Conservation (phyloP, 371 early-diverging fungal species). For the Apophysomyces trapeziformis region DNA sequence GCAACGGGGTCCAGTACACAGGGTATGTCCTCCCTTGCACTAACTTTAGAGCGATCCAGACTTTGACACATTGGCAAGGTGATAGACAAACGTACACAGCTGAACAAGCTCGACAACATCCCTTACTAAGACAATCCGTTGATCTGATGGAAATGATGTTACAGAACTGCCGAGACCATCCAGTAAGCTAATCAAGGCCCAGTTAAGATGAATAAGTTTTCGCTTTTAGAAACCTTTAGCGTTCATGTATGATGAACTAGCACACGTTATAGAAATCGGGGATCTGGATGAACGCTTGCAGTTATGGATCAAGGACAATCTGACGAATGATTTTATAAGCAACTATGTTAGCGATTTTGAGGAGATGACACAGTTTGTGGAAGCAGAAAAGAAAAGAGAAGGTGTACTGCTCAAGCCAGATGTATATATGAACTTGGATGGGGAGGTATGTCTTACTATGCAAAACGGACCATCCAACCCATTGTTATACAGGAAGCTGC, state of each 20-base stretch:
- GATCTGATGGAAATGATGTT: slow-evolving; percentile 51
- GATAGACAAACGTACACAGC: slow-evolving; percentile 12
- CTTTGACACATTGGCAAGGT: not conserved
- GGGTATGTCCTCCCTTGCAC: not conserved
- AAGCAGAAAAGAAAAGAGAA: not conserved
- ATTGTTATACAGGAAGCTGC: slow-evolving; percentile 18
- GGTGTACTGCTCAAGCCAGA: slow-evolving; percentile 27
- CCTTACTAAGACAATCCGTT: slow-evolving; percentile 48
- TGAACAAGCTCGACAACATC: slow-evolving; percentile 41
- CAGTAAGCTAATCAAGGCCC: slow-evolving; percentile 33
- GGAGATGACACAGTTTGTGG: slow-evolving; percentile 32
- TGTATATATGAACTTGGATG: slow-evolving; percentile 54
- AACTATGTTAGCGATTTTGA: slow-evolving; percentile 58
- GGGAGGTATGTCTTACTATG: slow-evolving; percentile 34
- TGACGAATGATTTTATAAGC: slow-evolving; percentile 67
- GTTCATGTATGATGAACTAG: slow-evolving; percentile 76
- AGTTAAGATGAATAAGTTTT: not conserved
- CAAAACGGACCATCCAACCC: no score
- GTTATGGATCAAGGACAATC: slow-evolving; percentile 71
- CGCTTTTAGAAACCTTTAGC: slow-evolving; percentile 60
- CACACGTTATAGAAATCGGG: slow-evolving; percentile 58
- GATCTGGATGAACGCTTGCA: slow-evolving; percentile 62
- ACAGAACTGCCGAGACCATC: slow-evolving; percentile 49
- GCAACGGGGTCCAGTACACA: slow-evolving; percentile 27
- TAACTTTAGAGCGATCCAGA: not conserved